Base-by-base conservation (phyloP, 2,329 filamentous ascomycete genomes). In the Colletotrichum caudatum region DNA sequence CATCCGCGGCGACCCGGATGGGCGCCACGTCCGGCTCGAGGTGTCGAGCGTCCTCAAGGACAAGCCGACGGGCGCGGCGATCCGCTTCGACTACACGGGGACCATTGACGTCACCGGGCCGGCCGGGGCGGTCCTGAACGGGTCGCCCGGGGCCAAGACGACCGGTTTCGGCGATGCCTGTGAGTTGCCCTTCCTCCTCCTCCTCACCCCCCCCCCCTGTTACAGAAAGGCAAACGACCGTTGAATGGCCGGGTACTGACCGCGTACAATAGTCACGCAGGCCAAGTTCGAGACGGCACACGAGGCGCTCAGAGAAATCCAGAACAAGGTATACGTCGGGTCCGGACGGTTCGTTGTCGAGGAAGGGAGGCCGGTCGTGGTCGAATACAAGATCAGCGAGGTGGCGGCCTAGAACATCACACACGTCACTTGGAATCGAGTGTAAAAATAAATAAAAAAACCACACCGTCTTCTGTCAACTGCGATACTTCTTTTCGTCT, bases 321-420 rank as follows among this genome's bases (percentile, higher is more conserved):
- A 82, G 68, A 71, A 81, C 62, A 83, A 80, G 67, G 67, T 84
- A n/a, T 83, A 79, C 72, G 82, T 84, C 53, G 82, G 78, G 1
- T 82, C 80, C 20, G 82, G 83, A 29, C 78, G 82, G 26, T 84
- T 84, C 73, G 76, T 83, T 41, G 74, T 83, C 41, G 78, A 80
- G 53, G 71, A 77, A 53, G 78, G 79, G 14, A 75, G 79, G 59
- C 75, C 78, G 35, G 73, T 79, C 23, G 74, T 80, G 37, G 82
- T 84, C 26, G 82, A 84, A 75, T 84, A 83, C 74, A 83, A 83
- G 73, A 82, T 84, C 73, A 84, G 81, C 66, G 78, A 83, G 69
- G 81, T 84, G 20, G 77, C 74, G 16, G 76, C 37, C 3, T 69
- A 57, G 26, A 60, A 16, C 12, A 54, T 56, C 46, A 48, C 35